phyloP scores from a whole-genome alignment of 805 yeast species.

The Blastobotrys attinorum region DNA sequence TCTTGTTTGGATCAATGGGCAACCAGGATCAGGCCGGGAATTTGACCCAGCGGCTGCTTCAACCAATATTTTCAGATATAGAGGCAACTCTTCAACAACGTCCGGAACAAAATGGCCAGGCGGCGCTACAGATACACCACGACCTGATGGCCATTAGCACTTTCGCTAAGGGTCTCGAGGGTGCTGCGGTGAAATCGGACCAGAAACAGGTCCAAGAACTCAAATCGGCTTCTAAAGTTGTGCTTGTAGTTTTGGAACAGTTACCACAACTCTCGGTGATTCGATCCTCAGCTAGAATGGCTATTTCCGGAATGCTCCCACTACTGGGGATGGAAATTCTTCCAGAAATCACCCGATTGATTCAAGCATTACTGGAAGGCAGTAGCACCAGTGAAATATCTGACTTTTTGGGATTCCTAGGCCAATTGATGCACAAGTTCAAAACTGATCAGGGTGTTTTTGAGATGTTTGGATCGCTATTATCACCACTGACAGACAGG shows the following conservation, averaged over 20 bases:
- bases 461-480: slow-evolving; percentile 60
- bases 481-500: slow-evolving; percentile 67
- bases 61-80: slow-evolving; percentile 65
- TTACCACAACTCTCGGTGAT: slow-evolving; percentile 58
- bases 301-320: slow-evolving; percentile 81
- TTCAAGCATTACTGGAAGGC: slow-evolving; percentile 55
- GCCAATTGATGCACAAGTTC: slow-evolving; percentile 79
- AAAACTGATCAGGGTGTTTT: slow-evolving; percentile 60
- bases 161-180: slow-evolving; percentile 76
- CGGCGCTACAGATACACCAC: slow-evolving; percentile 75
- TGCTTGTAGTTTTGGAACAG: slow-evolving; percentile 72
- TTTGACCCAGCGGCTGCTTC: slow-evolving; percentile 58
- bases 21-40: slow-evolving; percentile 36
- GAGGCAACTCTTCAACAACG: slow-evolving; percentile 40
- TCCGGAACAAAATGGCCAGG: slow-evolving; percentile 30
- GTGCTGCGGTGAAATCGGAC: slow-evolving; percentile 19
- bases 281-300: slow-evolving; percentile 79
- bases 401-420: slow-evolving; percentile 78
- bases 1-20: slow-evolving; percentile 49
- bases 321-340: slow-evolving; percentile 49
- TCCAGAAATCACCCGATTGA: slow-evolving; percentile 56
- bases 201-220: slow-evolving; percentile 41
- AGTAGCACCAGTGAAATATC: slow-evolving; percentile 59
- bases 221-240: slow-evolving; percentile 69
- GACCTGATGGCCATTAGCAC: slow-evolving; percentile 84